Percentiles rank a stretch among this genome's conserved stretches.
Conservation (phyloP, 495 filamentous ascomycete species). For the Hypoxylon rickii region DNA sequence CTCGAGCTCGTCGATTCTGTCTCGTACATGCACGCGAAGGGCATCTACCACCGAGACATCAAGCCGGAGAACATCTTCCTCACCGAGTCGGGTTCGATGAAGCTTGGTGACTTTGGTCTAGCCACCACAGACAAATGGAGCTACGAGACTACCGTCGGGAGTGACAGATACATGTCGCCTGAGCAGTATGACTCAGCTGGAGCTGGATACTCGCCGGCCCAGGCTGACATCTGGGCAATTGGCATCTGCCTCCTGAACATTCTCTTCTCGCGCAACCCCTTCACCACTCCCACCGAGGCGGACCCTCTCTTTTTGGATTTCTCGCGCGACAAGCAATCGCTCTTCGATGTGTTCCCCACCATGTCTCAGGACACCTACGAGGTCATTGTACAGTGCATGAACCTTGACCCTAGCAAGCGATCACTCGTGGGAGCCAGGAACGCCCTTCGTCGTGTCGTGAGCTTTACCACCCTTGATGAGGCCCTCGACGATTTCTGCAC, state of each 20-base stretch:
- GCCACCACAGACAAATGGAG: constrained; percentile 86
- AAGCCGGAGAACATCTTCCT: constrained; percentile 99
- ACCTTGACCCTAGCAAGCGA: constrained; percentile 86
- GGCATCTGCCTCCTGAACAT: constrained; percentile 96
- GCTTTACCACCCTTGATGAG: constrained; percentile 89
- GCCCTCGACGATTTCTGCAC: constrained; percentile 91
- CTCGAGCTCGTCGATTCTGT: constrained; percentile 88
- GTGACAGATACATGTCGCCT: constrained; percentile 98
- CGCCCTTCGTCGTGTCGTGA: constrained; percentile 75
- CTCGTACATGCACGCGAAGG: constrained; percentile 85
- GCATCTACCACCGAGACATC: constrained; percentile 96
- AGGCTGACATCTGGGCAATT: constrained; percentile 94
- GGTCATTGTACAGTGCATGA: constrained; percentile 84
- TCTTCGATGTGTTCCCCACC: constrained; percentile 97
- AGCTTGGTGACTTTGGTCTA: constrained; percentile 95
- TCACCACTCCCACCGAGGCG: constrained; percentile 80
- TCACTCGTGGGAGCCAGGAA: constrained; percentile 77
- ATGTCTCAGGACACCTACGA: constrained; percentile 98
- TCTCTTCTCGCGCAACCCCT: constrained; percentile 93
- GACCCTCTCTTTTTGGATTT: constrained; percentile 93
- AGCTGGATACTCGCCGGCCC: constrained; percentile 85
- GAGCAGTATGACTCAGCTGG: constrained; percentile 91
- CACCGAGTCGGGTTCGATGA: constrained; percentile 81
- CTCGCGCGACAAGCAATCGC: constrained; percentile 84
- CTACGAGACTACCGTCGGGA: constrained; percentile 88